Evolutionary conservation across 1,139 yeast genomes (phyloP), one percentile per base, ranked within the genome.

Genomic region (Kodamaea plutei): DNA sequence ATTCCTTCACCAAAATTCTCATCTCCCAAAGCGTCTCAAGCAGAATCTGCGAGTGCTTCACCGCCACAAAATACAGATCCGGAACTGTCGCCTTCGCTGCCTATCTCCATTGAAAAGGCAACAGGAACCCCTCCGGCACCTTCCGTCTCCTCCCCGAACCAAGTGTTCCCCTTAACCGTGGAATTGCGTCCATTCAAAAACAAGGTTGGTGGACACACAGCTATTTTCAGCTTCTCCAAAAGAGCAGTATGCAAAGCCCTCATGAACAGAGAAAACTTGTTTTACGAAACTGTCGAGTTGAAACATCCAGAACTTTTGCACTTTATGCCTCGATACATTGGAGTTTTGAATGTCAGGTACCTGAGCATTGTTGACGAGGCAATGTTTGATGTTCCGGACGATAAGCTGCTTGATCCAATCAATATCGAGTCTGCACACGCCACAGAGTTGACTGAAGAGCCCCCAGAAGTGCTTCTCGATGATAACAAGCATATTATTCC

Each of bases 121-220:
- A 17, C 9, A 7, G 20, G 9, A 7, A 4, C 37, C 7, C 27
- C 39, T 5, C 31, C 30, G 11, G 12, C 28, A 5, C 19, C 27
- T 14, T 5, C 26, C 14, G 10, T 19, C 21, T 25, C 15, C 15
- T 14, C 20, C 5, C 37, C 25, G 11, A 32, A 29, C 4, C 39
- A 58, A 5, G 62, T 64, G 21, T 80, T 66, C 44, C 84, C 88
- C 2, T 59, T 79, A 27, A 79, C 95, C 1, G 95, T 88, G 1
- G 96, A 88, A 51, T 61, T 89, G 35, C 76, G 85, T 31, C 96
- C 95, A 2, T 89, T 84, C 60, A 78, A 81, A 42, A 89, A 91
- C 52, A 84, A 84, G 50, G 98, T 93, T 6, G 99, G 99, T 7
- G 99, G 99, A 1, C 99, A 93, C 54, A 91, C 96, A 0, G 96